Conservation (phyloP, 2,329 filamentous ascomycete species). For the Microdochium paspali region DNA sequence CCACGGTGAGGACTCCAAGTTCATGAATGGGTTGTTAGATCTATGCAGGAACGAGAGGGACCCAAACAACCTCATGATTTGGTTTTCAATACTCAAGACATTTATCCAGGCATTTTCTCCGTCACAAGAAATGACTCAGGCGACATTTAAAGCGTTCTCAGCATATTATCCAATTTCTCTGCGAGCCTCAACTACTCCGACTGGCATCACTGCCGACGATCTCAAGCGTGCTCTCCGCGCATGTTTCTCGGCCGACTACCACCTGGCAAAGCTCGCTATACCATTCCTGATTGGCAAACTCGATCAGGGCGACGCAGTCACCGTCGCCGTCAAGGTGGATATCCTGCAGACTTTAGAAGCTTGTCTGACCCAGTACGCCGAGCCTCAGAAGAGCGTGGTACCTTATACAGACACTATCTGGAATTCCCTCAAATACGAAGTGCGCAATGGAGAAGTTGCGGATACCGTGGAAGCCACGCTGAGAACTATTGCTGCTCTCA, state of each 20-base stretch:
- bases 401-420: conserved; percentile 43
- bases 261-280: conserved; percentile 34
- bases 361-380: conserved; percentile 38
- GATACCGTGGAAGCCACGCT: conserved; percentile 48
- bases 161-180: conserved; percentile 53
- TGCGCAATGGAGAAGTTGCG: conserved; percentile 49
- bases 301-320: conserved; percentile 49
- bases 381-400: conserved; percentile 33
- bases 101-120: conserved; percentile 36
- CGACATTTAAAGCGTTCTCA: conserved; percentile 46
- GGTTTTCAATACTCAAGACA: conserved; percentile 40
- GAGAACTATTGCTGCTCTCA: conserved; percentile 40
- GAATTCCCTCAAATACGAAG: conserved; percentile 53
- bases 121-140: conserved; percentile 33
- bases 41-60: conserved; percentile 47
- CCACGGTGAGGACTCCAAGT: conserved; percentile 32
- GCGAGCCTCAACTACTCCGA: conserved; percentile 36
- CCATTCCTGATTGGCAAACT: conserved; percentile 47
- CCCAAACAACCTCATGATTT: conserved; percentile 44
- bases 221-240: conserved; percentile 42
- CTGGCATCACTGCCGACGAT: conserved; percentile 44
- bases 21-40: conserved; percentile 38
- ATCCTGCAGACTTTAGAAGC: conserved; percentile 45
- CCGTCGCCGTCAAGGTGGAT: conserved; percentile 50
- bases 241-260: conserved; percentile 43